A percentile compares a stretch with the other conserved stretches of the same genome.
Conservation (phyloP, 2,329 filamentous ascomycete species). For the Neonectria coccinea region DNA sequence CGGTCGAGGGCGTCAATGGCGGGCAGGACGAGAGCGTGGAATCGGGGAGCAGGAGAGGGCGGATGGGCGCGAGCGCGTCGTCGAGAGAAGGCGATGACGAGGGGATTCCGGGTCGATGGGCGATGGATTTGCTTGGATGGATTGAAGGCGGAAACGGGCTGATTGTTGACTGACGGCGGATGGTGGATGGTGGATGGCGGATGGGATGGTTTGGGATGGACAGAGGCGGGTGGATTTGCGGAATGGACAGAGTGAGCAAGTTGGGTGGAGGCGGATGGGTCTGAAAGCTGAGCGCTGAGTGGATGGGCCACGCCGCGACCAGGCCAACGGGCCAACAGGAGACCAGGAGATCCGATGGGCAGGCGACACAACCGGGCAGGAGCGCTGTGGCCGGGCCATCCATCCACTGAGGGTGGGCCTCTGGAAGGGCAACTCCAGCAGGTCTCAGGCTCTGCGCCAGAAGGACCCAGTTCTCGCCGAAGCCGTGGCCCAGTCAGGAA, state of each 20-base stretch:
- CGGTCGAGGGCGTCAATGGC: conserved; percentile 27
- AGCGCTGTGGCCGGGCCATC: background rate
- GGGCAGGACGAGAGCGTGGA: conserved; percentile 2
- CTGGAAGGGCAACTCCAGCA: background rate
- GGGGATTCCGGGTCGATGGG: conserved; percentile 13
- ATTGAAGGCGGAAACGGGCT: conserved; percentile 7
- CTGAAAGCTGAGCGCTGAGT: conserved; percentile 27
- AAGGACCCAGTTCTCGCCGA: conserved; percentile 4
- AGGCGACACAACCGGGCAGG: conserved; percentile 1
- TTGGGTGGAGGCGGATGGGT: conserved; percentile 8
- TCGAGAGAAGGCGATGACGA: conserved; percentile 17
- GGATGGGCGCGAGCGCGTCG: conserved; percentile 5
- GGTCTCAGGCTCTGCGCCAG: background rate
- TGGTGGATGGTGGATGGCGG: conserved; percentile 4
- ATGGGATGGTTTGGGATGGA: conserved; percentile 11
- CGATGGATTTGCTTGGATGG: conserved; percentile 1
- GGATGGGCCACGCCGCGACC: conserved; percentile 11
- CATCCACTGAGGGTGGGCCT: background rate
- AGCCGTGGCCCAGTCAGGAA: conserved; percentile 13
- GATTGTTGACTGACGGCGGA: background rate
- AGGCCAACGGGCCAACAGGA: conserved; percentile 38
- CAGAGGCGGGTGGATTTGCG: conserved; percentile 13
- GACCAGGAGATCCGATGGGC: conserved; percentile 27
- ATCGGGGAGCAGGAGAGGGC: conserved; percentile 10
- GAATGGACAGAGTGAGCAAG: conserved; percentile 14